Evolutionary conservation across 257 asterid genomes (phyloP).

Genomic region (Paulownia fortunei): DNA sequence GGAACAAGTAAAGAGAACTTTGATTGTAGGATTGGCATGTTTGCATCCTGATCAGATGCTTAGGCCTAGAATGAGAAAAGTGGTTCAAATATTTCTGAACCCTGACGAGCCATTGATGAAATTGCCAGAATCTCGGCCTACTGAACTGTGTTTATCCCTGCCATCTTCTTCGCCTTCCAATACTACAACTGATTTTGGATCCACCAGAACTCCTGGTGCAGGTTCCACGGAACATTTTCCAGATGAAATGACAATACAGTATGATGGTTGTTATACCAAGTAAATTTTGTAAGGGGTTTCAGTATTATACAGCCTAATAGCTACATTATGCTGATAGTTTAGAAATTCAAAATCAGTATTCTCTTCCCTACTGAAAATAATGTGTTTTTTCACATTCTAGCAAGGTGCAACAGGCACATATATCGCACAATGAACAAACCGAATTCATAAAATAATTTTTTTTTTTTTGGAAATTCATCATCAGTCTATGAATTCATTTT

Average conservation of each 20-base stretch:
- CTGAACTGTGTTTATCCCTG: conserved; percentile 50
- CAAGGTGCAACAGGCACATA: too few species aligned
- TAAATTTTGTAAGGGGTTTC: neutral
- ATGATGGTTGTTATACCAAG: conserved; percentile 31
- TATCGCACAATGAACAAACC: too few species aligned
- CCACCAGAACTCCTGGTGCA: neutral
- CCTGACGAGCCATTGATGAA: conserved; percentile 57
- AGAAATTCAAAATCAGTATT: neutral
- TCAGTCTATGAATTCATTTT: too few species aligned
- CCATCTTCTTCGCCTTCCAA: conserved; percentile 44
- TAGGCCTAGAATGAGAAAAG: conserved; percentile 77
- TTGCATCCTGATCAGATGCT: conserved; percentile 60
- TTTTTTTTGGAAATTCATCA: too few species aligned
- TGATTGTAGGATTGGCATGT: conserved; percentile 65
- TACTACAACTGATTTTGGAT: conserved; percentile 29
- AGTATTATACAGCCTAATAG: neutral
- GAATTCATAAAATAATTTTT: too few species aligned
- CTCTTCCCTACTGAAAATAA: too few species aligned
- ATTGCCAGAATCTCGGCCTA: conserved; percentile 53
- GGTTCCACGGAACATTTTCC: conserved; percentile 30
- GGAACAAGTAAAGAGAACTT: conserved; percentile 47
- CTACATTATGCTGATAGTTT: neutral
- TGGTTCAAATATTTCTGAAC: conserved; percentile 55
- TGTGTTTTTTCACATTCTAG: too few species aligned
- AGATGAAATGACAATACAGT: conserved; percentile 44